Percentiles rank a stretch among this genome's conserved stretches.
Evolutionary conservation across 2,329 filamentous ascomycete species (phyloP).

Genomic region (Myriangium duriaei): DNA sequence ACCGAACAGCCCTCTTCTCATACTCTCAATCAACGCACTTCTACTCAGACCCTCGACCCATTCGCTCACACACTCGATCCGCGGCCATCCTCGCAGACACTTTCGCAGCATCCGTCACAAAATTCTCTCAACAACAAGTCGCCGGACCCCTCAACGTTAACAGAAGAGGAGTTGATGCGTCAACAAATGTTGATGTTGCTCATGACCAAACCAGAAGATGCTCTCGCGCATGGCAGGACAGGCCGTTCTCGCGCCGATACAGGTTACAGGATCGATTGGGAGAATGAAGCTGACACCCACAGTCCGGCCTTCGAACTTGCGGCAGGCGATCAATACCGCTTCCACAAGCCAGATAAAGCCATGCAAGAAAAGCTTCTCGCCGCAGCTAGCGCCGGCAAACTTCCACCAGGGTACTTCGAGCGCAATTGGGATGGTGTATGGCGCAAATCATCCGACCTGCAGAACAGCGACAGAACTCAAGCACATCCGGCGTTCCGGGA

Average conservation of each 20-base stretch:
- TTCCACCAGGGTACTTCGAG: constrained; percentile 4
- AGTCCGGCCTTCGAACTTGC: neutral
- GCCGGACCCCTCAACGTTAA: constrained; percentile 23
- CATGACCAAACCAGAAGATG: constrained; percentile 13
- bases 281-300: constrained; percentile 7
- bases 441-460: constrained; percentile 4
- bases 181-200: constrained; percentile 40
- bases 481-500: constrained; percentile 6
- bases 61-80: constrained; percentile 11
- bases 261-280: constrained; percentile 12
- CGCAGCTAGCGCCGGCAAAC: constrained; percentile 1
- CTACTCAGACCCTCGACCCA: constrained; percentile 25
- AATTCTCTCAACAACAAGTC: constrained; percentile 11
- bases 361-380: constrained; percentile 4
- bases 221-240: neutral
- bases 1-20: neutral
- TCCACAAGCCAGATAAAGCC: neutral
- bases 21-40: no score
- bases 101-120: neutral
- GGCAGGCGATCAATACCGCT: neutral
- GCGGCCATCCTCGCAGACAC: neutral
- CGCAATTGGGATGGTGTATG: constrained; percentile 7
- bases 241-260: constrained; percentile 5
- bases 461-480: neutral
- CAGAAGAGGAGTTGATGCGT: constrained; percentile 38